Conservation (phyloP, 306 rosid species). For the Acacia melanoxylon region DNA sequence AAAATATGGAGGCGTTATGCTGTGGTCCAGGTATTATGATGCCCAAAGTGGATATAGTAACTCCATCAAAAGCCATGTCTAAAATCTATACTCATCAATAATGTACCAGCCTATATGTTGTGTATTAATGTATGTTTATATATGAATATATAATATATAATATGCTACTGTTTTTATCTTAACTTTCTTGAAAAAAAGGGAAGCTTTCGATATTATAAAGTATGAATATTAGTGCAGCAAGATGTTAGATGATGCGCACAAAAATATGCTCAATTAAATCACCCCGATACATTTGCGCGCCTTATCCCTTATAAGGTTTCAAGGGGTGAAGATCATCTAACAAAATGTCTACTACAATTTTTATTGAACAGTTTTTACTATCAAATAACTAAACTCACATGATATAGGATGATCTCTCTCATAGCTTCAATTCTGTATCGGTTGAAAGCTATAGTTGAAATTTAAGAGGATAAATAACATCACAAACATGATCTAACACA, state of each 20-base stretch:
- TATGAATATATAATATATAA: neutral
- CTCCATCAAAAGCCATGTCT: conserved; percentile 20
- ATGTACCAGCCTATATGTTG: neutral
- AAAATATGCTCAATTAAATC: neutral
- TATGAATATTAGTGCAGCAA: neutral
- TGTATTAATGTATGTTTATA: conserved; percentile 7
- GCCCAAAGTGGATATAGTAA: conserved; percentile 38
- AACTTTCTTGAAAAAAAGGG: neutral
- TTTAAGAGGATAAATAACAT: neutral
- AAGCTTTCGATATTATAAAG: neutral
- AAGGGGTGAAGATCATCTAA: neutral
- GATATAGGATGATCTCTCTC: neutral
- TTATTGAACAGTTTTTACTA: neutral
- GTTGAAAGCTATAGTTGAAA: neutral
- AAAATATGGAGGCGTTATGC: conserved; percentile 43
- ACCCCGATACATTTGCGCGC: neutral
- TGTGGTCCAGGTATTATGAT: conserved; percentile 53
- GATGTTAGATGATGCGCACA: neutral
- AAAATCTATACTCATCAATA: neutral
- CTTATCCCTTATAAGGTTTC: neutral
- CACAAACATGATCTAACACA: neutral
- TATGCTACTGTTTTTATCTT: neutral
- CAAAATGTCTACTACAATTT: neutral
- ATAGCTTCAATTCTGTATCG: neutral
- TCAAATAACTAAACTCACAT: neutral